Evolutionary conservation across 805 yeast genomes (phyloP), one percentile per base, ranked within the genome.

Genomic region (Kodamaea kaohsiungensis): DNA sequence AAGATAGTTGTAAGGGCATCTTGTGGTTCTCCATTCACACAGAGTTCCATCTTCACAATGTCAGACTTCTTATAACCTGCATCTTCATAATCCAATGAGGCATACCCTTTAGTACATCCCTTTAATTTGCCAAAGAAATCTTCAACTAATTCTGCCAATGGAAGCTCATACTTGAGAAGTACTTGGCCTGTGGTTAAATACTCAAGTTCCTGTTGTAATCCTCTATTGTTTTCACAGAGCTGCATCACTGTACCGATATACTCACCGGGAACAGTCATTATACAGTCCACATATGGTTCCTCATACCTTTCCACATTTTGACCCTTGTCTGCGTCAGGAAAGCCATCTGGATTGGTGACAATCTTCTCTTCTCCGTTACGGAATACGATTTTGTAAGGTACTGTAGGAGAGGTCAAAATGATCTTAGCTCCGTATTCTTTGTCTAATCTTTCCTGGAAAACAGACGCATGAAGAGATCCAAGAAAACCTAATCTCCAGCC

Each of bases 401-500:
- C 99, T 0, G 98, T 92, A 0, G 99, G 98, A 8, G 96, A 92
- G 0, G 98, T 95, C 55, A 93, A 85, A 56, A 93, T 91, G 58
- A 93, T 80, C 56, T 90, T 87, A 1, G 96, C 91, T 6, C 98
- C 98, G 65, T 95, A 92, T 68, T 93, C 99, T 58, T 89, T 90
- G 61, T 91, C 96, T 54, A 93, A 75, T 49, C 99, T 76, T 62
- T 95, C 98, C 63, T 88, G 88, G 71, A 93, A 93, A 1, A 93
- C 98, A 8, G 96, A 87, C 0, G 98, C 98, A 74, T 93, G 99
- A 35, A 93, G 72, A 0, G 98, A 90, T 0, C 99, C 99, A 30
- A 93, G 73, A 66, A 93, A 93, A 0, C 99, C 99, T 37, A 93
- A 73, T 69, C 98, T 83, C 99, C 99, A 93, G 37, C 99, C 99